Base-by-base conservation (phyloP, 768 basidiomycete species). In the Kwoniella shandongensis region DNA sequence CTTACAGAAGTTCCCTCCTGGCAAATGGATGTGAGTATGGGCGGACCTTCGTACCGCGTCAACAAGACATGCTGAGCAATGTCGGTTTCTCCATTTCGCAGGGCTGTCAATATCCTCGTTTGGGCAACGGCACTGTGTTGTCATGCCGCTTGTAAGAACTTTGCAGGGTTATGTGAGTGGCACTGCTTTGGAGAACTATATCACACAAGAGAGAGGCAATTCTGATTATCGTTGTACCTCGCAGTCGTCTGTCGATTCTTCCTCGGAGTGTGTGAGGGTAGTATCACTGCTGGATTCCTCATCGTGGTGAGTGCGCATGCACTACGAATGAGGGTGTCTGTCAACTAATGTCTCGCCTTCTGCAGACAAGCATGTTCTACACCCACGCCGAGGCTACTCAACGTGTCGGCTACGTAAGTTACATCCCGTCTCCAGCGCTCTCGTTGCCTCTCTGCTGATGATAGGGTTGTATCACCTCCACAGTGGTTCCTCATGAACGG, bases 81-180 rank as follows among this genome's bases (percentile, higher is more conserved):
- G 46, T n/a, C n/a, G n/a, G n/a, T n/a, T n/a, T n/a, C n/a, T n/a
- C n/a, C n/a, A n/a, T n/a, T n/a, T n/a, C n/a, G n/a, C 22, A 54
- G 53, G 57, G 57, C 57, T 35, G 40, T 38, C 27, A 71, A 69
- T 55, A 60, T 72, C 35, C 38, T 56, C 12, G 38, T 61, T 17
- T 71, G 69, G 69, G 59, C 50, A 5, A 48, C 65, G 32, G 59
- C 62, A 4, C 52, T 72, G 3, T 53, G 56, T 38, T 64, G 62
- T 45, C 65, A 66, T 39, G 70, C 70, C 6, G 70, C 70, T 13
- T 67, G 70, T 38, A 36, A 42, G 18, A 66, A 60, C 60, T 72
- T 72, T 61, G 59, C 57, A 23, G 70, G 70, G 18, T 51, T 71
- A 1, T 68, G 66, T 48, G 63, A 67, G 53, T 64, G 58, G 5